These are phyloP conservation scores for Coniferiporia sulphurascens DNA, from an alignment of 1,284 basidiomycete species.

Conservation along the genomic window DNA sequence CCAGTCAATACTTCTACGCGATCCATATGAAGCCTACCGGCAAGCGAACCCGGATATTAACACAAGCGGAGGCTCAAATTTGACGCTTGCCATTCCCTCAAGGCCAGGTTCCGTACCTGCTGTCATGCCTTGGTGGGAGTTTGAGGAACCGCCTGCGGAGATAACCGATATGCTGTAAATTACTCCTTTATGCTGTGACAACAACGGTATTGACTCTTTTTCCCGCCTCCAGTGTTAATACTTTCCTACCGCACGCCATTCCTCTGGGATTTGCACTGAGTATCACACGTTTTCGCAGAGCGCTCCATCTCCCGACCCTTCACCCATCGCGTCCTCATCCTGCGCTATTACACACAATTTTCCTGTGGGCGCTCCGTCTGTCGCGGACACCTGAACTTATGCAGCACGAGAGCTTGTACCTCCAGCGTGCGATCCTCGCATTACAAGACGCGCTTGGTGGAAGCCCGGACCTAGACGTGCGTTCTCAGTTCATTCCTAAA, in stretches of 20 bases:
- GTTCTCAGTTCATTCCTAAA: background rate
- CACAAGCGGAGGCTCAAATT: background rate
- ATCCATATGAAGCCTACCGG: slow-evolving; percentile 27
- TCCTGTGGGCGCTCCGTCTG: slow-evolving; percentile 46
- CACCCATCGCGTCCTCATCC: slow-evolving; percentile 42
- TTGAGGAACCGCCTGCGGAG: slow-evolving; percentile 21
- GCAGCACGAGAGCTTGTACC: slow-evolving; percentile 33
- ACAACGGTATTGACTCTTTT: background rate
- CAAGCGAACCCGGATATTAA: background rate
- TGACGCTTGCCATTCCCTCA: background rate
- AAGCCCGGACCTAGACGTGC: slow-evolving; percentile 35
- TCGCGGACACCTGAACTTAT: slow-evolving; percentile 24
- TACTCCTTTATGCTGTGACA: background rate
- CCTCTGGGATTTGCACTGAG: slow-evolving; percentile 33
- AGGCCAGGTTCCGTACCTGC: background rate
- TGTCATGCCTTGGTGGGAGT: slow-evolving; percentile 17
- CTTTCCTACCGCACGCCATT: slow-evolving; percentile 23
- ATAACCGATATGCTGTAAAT: slow-evolving; percentile 22
- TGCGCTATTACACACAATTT: slow-evolving; percentile 43
- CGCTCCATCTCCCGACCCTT: slow-evolving; percentile 24
- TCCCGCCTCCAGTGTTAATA: slow-evolving; percentile 17
- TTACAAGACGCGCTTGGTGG: slow-evolving; percentile 31
- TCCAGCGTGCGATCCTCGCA: slow-evolving; percentile 40
- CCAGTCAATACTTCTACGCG: slow-evolving; percentile 27
- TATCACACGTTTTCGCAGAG: slow-evolving; percentile 26